Base-by-base conservation (phyloP, 805 yeast species). In the Candida tammaniensis region DNA sequence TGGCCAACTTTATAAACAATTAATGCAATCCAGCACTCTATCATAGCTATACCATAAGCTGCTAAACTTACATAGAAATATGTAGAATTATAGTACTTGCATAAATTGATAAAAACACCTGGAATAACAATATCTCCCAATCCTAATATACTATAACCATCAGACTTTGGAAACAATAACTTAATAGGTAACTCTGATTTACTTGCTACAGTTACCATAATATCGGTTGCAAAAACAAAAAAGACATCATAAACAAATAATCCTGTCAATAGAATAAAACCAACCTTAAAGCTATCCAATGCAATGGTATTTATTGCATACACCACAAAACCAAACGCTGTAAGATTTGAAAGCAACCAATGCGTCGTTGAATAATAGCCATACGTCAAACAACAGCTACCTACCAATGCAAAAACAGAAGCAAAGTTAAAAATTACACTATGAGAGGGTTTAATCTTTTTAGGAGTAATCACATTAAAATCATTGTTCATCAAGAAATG, bases 111-210 rank as follows among this genome's bases (percentile, higher is more conserved):
- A 36, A 76, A 69, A 12, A 64, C 34, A 0, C 82, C 82, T 0
- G 88, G 86, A 10, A 80, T 54, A 3, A 75, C 75, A 33, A 82
- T 69, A 51, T 82, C 88, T 5, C 87, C 87, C 4, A 80, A 56
- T 1, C 87, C 88, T 7, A 82, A 54, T 31, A 79, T 26, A 51
- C 4, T 72, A 57, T 41, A 61, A 9, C 33, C 15, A 9, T 18
- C 15, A 15, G 21, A 26, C 11, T 24, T 30, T 10, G 82, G 82
- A 13, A 76, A 51, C 5, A 63, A 39, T 17, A 76, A 37, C 42
- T 73, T 76, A 29, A 70, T 61, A 1, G 87, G 87, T n/a, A 74
- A 59, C 3, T 76, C 73, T 15, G 80, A 45, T 5, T 51, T 49
- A 2, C 69, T 65, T 5, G 86, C 87, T 13, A 80, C 87, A 1